A percentile compares a stretch with the other conserved stretches of the same genome.
Conservation (phyloP, 2,329 filamentous ascomycete species). For the Colletotrichum sp. region DNA sequence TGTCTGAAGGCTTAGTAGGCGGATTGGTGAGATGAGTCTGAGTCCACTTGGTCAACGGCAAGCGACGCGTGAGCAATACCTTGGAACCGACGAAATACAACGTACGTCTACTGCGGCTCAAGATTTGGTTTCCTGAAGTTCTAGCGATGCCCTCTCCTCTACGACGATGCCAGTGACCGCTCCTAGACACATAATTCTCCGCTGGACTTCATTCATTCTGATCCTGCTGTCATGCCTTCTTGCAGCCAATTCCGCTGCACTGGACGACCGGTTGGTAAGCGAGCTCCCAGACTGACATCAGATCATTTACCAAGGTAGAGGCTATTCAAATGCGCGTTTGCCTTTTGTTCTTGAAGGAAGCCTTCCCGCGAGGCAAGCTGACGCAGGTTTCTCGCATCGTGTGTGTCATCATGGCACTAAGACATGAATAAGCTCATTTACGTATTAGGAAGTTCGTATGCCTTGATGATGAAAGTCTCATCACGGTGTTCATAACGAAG, state of each 20-base stretch:
- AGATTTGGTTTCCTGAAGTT: accelerated
- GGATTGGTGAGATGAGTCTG: background rate
- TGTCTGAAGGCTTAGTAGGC: background rate
- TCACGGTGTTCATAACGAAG: background rate
- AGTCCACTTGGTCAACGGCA: background rate
- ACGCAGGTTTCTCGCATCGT: accelerated
- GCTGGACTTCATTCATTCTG: background rate
- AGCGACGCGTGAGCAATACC: background rate
- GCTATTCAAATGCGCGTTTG: background rate
- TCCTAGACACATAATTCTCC: background rate
- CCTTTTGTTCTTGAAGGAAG: background rate
- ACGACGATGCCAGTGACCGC: background rate
- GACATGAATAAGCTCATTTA: background rate
- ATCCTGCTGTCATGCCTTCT: background rate
- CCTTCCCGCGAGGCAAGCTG: background rate
- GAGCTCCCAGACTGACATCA: background rate
- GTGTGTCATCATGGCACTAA: background rate
- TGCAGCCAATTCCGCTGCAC: background rate
- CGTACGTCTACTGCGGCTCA: background rate
- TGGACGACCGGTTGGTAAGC: background rate
- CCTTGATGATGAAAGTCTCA: background rate
- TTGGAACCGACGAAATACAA: background rate
- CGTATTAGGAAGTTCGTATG: background rate
- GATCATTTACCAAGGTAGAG: background rate
- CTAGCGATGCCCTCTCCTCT: background rate